Evolutionary conservation across 2,329 filamentous ascomycete genomes (phyloP).

Genomic region (Rhynchosporium secalis): DNA sequence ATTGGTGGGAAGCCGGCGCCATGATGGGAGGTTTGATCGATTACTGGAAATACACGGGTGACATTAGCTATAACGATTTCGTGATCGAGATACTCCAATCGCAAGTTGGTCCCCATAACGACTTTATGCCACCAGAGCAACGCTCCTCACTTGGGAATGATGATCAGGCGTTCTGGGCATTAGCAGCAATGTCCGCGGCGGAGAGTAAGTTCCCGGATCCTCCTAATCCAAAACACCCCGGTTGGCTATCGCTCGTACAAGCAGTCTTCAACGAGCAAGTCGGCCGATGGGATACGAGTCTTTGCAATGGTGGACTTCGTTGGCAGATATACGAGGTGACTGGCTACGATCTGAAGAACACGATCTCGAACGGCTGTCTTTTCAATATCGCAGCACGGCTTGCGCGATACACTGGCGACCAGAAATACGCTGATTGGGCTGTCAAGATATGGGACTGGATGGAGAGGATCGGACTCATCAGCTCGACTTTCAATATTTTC

Average conservation of each 20-base stretch:
- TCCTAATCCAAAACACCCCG: conserved; percentile 49
- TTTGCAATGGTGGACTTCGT: conserved; percentile 70
- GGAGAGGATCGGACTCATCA: conserved; percentile 55
- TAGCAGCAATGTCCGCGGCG: conserved; percentile 67
- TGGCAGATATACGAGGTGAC: conserved; percentile 78
- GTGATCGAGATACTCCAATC: conserved; percentile 66
- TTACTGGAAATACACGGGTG: conserved; percentile 80
- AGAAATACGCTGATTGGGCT: conserved; percentile 75
- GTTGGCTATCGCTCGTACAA: conserved; percentile 70
- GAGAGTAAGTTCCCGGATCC: conserved; percentile 64
- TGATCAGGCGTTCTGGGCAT: conserved; percentile 73
- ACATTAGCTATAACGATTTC: conserved; percentile 67
- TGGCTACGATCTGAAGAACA: conserved; percentile 76
- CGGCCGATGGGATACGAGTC: conserved; percentile 64
- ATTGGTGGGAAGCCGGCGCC: conserved; percentile 66
- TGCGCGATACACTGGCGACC: conserved; percentile 72
- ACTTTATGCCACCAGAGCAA: conserved; percentile 76
- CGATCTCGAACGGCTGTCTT: conserved; percentile 60
- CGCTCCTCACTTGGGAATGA: conserved; percentile 68
- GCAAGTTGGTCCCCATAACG: conserved; percentile 69
- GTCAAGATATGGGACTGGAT: conserved; percentile 68
- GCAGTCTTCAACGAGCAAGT: conserved; percentile 79
- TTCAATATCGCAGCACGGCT: conserved; percentile 64
- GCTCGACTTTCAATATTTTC: conserved; percentile 58
- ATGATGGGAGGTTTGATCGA: conserved; percentile 71